Evolutionary conservation across 83 land plant genomes (phyloP).

Genomic region (Isoetes engelmannii): DNA sequence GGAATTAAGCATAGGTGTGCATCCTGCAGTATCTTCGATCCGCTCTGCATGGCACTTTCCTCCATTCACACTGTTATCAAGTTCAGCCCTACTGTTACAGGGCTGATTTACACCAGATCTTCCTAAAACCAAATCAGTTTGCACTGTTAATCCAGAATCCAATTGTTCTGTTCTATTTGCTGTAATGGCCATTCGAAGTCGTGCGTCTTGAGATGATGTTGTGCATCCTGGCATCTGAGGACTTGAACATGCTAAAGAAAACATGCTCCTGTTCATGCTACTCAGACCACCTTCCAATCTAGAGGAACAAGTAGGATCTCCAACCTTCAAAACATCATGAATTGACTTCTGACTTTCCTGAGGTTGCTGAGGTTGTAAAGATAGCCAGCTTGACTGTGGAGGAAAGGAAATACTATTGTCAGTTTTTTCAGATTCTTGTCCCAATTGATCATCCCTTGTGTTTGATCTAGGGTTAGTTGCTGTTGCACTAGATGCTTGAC

Average conservation of each 20-base stretch:
- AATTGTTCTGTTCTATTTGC: constrained; percentile 5
- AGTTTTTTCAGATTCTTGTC: constrained; percentile 15
- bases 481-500: constrained; percentile 9
- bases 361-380: constrained; percentile 7
- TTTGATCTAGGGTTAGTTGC: constrained; percentile 28
- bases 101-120: constrained; percentile 11
- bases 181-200: constrained; percentile 9
- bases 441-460: constrained; percentile 10
- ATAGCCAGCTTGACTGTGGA: background rate
- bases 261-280: background rate
- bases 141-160: constrained; percentile 29
- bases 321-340: background rate
- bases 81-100: constrained; percentile 2
- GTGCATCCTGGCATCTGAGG: constrained; percentile 9
- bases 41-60: constrained; percentile 32
- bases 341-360: background rate
- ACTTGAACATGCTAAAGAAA: background rate
- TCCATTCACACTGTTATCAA: constrained; percentile 4
- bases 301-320: background rate
- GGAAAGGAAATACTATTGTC: background rate
- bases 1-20: constrained; percentile 18
- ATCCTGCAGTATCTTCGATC: constrained; percentile 31
- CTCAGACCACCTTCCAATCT: background rate
- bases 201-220: constrained; percentile 9
- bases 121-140: constrained; percentile 69